Evolutionary conservation across 1,284 basidiomycete genomes (phyloP).

Genomic region (Spongispora temasekensis): DNA sequence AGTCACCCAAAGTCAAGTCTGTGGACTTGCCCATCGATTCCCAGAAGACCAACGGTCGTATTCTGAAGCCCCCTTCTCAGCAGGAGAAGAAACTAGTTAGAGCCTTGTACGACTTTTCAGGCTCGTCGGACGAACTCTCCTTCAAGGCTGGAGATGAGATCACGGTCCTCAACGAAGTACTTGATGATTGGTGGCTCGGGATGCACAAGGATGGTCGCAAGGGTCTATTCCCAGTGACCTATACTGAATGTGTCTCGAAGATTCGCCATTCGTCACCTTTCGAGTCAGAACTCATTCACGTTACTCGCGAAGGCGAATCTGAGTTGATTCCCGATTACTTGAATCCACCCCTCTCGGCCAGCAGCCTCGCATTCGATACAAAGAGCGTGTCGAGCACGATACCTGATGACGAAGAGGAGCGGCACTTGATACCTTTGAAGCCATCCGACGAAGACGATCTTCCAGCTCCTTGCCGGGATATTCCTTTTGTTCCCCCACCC

Average conservation of each 20-base stretch:
- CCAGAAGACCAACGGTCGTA: constrained; percentile 44
- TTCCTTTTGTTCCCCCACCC: constrained; percentile 26
- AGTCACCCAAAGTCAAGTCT: constrained; percentile 41
- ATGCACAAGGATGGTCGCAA: constrained; percentile 60
- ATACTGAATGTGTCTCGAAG: constrained; percentile 56
- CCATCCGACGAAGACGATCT: constrained; percentile 18
- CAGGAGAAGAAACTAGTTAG: constrained; percentile 59
- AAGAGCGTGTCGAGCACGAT: constrained; percentile 45
- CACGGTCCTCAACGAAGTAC: constrained; percentile 69
- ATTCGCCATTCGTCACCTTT: constrained; percentile 25
- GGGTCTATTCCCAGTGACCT: constrained; percentile 77
- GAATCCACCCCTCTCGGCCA: constrained; percentile 40
- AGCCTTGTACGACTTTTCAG: constrained; percentile 74
- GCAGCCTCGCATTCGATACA: constrained; percentile 37
- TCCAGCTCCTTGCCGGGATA: constrained; percentile 16
- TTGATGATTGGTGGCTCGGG: constrained; percentile 87
- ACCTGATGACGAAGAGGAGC: constrained; percentile 45
- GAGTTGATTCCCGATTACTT: constrained; percentile 37
- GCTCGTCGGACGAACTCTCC: constrained; percentile 72
- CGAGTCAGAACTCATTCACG: constrained; percentile 8
- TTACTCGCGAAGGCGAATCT: constrained; percentile 9
- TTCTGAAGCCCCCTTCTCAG: constrained; percentile 49
- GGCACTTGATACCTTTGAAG: constrained; percentile 32
- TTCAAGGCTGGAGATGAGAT: constrained; percentile 76
- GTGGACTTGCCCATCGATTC: constrained; percentile 37